Evolutionary conservation across 2,329 filamentous ascomycete species (phyloP), one percentile per base, ranked within the genome.

Genomic region (Colletotrichum sp.): DNA sequence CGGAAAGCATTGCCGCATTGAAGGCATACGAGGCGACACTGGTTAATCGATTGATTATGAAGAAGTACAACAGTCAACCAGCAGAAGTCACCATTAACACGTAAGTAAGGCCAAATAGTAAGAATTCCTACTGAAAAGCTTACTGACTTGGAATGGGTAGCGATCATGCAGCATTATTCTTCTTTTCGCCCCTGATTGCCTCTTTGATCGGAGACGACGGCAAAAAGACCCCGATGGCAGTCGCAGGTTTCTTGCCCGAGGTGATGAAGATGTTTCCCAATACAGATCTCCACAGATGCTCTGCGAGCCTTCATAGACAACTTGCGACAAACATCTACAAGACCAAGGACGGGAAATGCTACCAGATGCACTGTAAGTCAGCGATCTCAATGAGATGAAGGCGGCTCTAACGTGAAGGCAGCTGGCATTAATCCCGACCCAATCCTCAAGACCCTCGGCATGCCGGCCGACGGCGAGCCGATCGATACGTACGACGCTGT

Each of bases 1-100:
- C 89, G 4, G 90, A 91, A 79, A 89, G 88, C 63, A 86, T 89
- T 2, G 85, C 88, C 1, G 82, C 88, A 2, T 77, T 90, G 32
- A 90, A 90, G 78, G 88, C 82, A 2, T 80, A 89, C 21, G 88
- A 90, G 78, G 88, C 88, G 10, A 84, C 85, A 0, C 82, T 89
- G 77, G 77, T 90, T 32, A 87, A 85, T 64, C 82, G 83, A 1
- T 80, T 90, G 12, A 70, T 90, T 9, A 83, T 84, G 65, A 82
- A 82, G n/a, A 89, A 89, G 76, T 90, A 90, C 76, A 80, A 81
- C 0, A 30, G 85, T 6, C 81, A 84, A 16, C 83, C 87, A 0
- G 80, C 84, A 21, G 81, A 85, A 24, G 82, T 88, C 8, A 81
- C 83, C 1, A 89, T 90, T 73, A 86, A 90, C 75, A 89, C 88